phyloP scores from a whole-genome alignment of 208 protist species.

The Leishmania tarentolae region DNA sequence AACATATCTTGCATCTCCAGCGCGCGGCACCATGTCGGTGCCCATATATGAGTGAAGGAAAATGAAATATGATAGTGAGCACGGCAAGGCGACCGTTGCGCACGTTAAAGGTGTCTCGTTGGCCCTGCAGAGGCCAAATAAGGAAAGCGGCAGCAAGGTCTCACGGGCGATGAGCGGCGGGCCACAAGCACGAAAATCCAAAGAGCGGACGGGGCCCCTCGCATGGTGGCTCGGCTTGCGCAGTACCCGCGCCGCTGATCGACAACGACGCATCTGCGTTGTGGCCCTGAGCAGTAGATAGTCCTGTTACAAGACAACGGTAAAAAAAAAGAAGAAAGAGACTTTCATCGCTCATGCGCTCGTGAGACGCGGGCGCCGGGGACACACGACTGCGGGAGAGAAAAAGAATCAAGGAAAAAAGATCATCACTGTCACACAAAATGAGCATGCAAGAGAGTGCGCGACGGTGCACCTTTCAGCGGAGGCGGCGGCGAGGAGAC shows the following conservation, averaged over 20 bases:
- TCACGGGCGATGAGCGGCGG: neutral
- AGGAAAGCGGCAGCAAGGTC: neutral
- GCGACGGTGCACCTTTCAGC: neutral
- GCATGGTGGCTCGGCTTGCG: neutral
- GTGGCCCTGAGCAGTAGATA: neutral
- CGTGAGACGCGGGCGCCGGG: too few species aligned
- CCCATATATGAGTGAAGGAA: too few species aligned
- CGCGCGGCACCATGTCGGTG: too few species aligned
- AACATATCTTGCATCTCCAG: too few species aligned
- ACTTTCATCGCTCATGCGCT: neutral
- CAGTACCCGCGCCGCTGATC: neutral
- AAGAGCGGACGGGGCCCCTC: neutral
- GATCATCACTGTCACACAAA: neutral
- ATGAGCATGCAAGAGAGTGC: too few species aligned
- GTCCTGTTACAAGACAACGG: neutral
- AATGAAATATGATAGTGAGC: neutral
- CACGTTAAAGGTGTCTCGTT: neutral
- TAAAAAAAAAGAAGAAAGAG: too few species aligned
- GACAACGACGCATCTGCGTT: neutral
- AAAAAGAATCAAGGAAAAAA: conserved; percentile 2
- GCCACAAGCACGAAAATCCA: neutral
- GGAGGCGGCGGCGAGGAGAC: neutral
- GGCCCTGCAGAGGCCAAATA: neutral
- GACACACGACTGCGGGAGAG: too few species aligned
- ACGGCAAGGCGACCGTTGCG: neutral